Conservation (phyloP, 306 rosid species). For the Gillenia trifoliata region DNA sequence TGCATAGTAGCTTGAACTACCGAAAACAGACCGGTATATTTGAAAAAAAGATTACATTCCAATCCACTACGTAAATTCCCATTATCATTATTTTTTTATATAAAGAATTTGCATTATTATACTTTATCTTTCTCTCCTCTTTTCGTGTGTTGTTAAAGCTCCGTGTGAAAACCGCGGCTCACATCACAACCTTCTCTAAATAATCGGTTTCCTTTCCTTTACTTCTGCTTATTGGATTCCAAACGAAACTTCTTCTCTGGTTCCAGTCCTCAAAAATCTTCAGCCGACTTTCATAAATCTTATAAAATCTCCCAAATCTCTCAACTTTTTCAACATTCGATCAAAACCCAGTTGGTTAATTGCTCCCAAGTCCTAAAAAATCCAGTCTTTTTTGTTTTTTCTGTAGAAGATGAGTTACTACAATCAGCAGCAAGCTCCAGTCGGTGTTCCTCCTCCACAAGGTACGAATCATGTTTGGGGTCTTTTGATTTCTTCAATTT, state of each 20-base stretch:
- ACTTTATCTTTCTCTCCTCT: background rate
- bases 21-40: too few relatives aligned
- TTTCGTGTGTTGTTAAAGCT: background rate
- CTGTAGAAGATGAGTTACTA: conserved; percentile 59
- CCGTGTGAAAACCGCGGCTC: background rate
- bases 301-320: background rate
- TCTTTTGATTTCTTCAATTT: background rate
- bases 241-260: background rate
- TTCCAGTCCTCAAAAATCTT: background rate
- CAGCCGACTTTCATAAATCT: background rate
- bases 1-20: background rate
- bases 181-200: background rate
- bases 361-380: background rate
- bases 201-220: background rate
- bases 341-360: background rate
- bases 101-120: too few relatives aligned
- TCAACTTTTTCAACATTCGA: background rate
- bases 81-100: too few relatives aligned
- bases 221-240: background rate
- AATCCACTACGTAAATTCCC: too few relatives aligned
- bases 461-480: conserved; percentile 24
- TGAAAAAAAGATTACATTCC: too few relatives aligned
- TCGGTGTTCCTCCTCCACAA: conserved; percentile 84
- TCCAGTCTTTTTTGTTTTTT: background rate
- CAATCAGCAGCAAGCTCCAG: conserved; percentile 78